Base-by-base conservation (phyloP, 306 rosid genomes). In the Lathyrus sativus region DNA sequence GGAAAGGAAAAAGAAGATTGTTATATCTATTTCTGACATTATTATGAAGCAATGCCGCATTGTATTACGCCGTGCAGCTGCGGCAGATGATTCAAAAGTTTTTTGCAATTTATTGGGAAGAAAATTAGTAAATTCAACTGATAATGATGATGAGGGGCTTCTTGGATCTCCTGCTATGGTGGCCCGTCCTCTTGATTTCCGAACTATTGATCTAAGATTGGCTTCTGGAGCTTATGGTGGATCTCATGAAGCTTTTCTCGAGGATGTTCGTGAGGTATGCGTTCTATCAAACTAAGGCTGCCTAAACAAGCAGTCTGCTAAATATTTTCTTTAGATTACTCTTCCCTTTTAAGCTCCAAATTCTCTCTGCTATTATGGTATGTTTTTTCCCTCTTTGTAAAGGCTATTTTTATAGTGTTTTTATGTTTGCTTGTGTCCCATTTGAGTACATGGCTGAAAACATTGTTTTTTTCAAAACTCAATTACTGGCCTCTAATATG, bases 111-210 rank as follows among this genome's bases (percentile, higher is more conserved):
- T 95, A 87, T 81, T 95, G 70, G 99, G 96, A 50, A 86, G 91
- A 85, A 95, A 90, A 76, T 77, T 88, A 70, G 80, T 81, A 70
- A 84, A 81, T 85, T 91, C 88, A 55, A 81, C 88, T n/a, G 99
- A 95, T 80, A 95, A 90, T 50, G 99, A 90, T 81, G 99, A 95
- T 70, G 99, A 90, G 81, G 99, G 97, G 63, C 88, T 95, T 86
- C 96, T 95, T 65, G 99, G 99, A 17, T 76, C 87, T 26, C 97
- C 97, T 3, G 97, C 92, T 50, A 88, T 90, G 99, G 96, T 95
- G 61, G 79, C 96, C 18, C 85, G 95, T 65, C 99, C 99, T 71
- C 83, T 95, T 79, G 99, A 95, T 79, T 95, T 95, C 75, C 85
- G 99, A 75, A 95, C 99, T 62, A 81, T 95, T 69, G 99, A 95